phyloP scores from a whole-genome alignment of 164 flowering plant genomes.

The Piper longum region DNA sequence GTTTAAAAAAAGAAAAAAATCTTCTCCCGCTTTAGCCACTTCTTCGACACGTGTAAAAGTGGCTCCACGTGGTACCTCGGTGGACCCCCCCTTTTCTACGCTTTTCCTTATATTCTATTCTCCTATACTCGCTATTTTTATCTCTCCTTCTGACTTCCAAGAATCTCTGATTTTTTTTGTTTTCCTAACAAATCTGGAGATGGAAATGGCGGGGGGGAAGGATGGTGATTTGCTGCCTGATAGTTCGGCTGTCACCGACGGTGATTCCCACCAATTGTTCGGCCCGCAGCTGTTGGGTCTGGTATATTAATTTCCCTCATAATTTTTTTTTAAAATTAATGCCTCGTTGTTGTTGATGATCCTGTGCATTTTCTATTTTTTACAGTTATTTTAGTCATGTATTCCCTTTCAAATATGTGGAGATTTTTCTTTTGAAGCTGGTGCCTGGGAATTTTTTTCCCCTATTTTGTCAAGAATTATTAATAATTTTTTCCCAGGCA shows the following conservation, averaged over 20 bases:
- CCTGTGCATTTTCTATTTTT: too few relatives aligned
- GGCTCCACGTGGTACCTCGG: not conserved
- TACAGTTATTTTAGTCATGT: too few relatives aligned
- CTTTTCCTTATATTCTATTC: not conserved
- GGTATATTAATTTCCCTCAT: not conserved
- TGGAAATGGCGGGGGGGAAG: not conserved
- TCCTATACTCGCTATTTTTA: too few relatives aligned
- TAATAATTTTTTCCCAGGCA: too few relatives aligned
- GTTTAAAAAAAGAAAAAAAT: not conserved
- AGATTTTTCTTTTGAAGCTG: too few relatives aligned
- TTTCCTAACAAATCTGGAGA: not conserved
- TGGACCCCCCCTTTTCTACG: not conserved
- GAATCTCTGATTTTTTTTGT: too few relatives aligned
- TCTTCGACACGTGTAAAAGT: slow-evolving; percentile 1
- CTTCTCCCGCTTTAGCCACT: not conserved
- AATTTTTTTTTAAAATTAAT: too few relatives aligned
- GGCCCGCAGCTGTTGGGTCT: not conserved
- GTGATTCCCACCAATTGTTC: not conserved
- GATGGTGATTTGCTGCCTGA: not conserved
- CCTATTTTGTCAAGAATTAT: too few relatives aligned
- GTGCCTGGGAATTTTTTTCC: too few relatives aligned
- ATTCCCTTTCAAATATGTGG: too few relatives aligned
- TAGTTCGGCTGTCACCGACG: not conserved
- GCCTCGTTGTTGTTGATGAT: too few relatives aligned
- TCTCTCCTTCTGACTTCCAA: too few relatives aligned